Evolutionary conservation across 495 filamentous ascomycete genomes (phyloP).

Genomic region (Trypethelium eluteriae): DNA sequence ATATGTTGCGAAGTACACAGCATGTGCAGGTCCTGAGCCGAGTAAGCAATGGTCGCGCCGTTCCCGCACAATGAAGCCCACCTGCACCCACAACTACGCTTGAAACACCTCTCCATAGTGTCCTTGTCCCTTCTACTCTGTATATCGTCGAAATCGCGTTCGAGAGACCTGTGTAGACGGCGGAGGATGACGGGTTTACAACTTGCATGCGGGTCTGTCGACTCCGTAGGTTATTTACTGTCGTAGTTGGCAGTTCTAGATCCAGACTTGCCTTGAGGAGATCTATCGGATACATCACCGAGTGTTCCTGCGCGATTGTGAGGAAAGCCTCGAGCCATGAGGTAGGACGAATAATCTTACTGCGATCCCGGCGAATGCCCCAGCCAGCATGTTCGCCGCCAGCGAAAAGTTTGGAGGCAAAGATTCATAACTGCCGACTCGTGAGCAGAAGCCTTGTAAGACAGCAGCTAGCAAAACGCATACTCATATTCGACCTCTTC

Average conservation of each 20-base stretch:
- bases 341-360: conserved; percentile 44
- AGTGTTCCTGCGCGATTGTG: conserved; percentile 53
- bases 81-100: conserved; percentile 94
- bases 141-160: conserved; percentile 90
- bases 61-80: conserved; percentile 41
- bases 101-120: conserved; percentile 92
- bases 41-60: conserved; percentile 27
- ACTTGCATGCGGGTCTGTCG: conserved; percentile 93
- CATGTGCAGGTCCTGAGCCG: conserved; percentile 81
- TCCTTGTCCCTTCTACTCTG: conserved; percentile 76
- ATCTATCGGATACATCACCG: conserved; percentile 98
- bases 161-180: conserved; percentile 82
- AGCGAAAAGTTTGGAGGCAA: conserved; percentile 63
- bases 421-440: conserved; percentile 52
- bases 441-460: neutral
- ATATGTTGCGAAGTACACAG: conserved; percentile 96
- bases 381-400: conserved; percentile 75
- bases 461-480: neutral
- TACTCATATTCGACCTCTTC: conserved; percentile 38
- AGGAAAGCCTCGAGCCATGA: conserved; percentile 12
- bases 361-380: conserved; percentile 94
- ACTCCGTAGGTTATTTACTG: conserved; percentile 24
- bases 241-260: conserved; percentile 16
- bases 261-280: conserved; percentile 77
- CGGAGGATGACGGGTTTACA: conserved; percentile 74